Evolutionary conservation across 108 stramenopile species (phyloP).

Genomic region (Ochromonas danica): DNA sequence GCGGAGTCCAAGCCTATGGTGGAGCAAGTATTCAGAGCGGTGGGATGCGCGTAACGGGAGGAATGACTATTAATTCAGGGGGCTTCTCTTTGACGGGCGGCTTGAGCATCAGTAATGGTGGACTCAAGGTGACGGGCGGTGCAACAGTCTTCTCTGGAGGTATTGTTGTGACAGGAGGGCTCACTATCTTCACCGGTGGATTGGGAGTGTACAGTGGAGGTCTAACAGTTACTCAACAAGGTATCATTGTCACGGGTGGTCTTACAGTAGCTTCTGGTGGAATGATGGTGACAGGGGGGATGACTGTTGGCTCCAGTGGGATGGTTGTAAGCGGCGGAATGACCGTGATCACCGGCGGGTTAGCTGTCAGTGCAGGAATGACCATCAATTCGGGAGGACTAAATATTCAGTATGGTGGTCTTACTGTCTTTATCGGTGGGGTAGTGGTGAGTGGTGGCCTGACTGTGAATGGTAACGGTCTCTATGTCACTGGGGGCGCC

Average conservation of each 20-base stretch:
- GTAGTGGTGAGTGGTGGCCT: neutral
- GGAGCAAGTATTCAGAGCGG: neutral
- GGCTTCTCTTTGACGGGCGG: slow-evolving; percentile 29
- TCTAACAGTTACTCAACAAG: neutral
- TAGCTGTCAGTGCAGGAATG: slow-evolving; percentile 24
- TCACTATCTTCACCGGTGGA: neutral
- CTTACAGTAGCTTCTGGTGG: neutral
- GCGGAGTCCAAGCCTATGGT: neutral
- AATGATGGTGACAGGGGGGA: neutral
- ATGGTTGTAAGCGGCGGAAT: neutral
- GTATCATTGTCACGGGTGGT: neutral
- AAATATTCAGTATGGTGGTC: neutral
- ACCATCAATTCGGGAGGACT: slow-evolving; percentile 4
- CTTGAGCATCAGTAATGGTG: slow-evolving; percentile 10
- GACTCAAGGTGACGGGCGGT: neutral
- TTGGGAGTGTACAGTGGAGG: neutral
- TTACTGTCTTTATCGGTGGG: slow-evolving; percentile 1
- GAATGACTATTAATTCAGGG: neutral
- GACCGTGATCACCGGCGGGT: slow-evolving; percentile 4
- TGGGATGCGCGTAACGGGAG: neutral
- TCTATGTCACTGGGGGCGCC: neutral
- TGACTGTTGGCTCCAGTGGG: neutral
- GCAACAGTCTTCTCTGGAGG: neutral
- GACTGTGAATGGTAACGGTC: neutral
- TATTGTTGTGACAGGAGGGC: slow-evolving; percentile 18